Percentiles rank a stretch among this genome's conserved stretches.
Evolutionary conservation across 177 flowering plant species (phyloP).

Genomic region (Vitis hybrid): DNA sequence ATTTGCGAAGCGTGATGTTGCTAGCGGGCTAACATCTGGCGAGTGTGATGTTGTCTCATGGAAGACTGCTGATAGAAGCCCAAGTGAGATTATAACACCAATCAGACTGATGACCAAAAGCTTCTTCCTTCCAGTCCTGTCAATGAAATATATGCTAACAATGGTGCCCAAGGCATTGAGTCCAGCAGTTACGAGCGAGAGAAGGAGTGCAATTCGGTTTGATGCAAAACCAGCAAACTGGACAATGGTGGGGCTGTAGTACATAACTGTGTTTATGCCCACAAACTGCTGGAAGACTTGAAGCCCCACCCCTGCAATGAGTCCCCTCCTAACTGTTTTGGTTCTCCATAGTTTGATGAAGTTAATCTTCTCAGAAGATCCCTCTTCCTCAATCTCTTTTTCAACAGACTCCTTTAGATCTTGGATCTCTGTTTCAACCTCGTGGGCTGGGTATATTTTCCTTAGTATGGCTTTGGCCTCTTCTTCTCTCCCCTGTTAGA

Average conservation of each 20-base stretch:
- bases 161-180: conserved; percentile 66
- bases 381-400: conserved; percentile 44
- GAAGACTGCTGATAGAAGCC: conserved; percentile 51
- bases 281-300: conserved; percentile 75
- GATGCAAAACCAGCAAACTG: conserved; percentile 72
- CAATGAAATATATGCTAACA: conserved; percentile 62
- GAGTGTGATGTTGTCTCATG: conserved; percentile 52
- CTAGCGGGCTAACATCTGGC: conserved; percentile 33
- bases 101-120: conserved; percentile 50
- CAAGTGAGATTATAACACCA: conserved; percentile 53
- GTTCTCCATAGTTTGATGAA: conserved; percentile 41
- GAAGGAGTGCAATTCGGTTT: conserved; percentile 60
- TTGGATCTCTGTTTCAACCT: conserved; percentile 54
- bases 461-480: conserved; percentile 51
- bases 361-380: conserved; percentile 39
- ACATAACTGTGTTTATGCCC: conserved; percentile 82
- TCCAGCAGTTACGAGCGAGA: conserved; percentile 66
- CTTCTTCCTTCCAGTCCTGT: conserved; percentile 68
- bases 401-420: conserved; percentile 53
- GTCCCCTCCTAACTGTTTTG: conserved; percentile 58
- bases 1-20: conserved; percentile 29
- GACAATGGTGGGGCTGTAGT: conserved; percentile 72
- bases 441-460: conserved; percentile 52
- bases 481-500: conserved; percentile 55
- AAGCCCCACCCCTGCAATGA: conserved; percentile 64